Evolutionary conservation across 2,329 filamentous ascomycete species (phyloP), one percentile per base, ranked within the genome.

Genomic region (Acephala macrosclerotiorum): DNA sequence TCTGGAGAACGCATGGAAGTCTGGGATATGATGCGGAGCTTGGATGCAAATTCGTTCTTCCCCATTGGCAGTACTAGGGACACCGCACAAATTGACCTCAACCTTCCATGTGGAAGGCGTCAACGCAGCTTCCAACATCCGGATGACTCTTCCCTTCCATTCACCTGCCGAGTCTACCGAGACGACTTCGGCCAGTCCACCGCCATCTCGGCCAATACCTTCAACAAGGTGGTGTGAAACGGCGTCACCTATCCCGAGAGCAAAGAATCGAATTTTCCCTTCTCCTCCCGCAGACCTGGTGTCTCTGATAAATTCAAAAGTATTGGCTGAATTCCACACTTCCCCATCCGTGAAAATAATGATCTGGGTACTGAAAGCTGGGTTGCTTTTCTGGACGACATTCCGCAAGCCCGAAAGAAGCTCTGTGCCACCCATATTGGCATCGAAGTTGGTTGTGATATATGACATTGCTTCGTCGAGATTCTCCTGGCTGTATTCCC

Each of bases 151-250:
- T 3, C 51, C 22, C 55, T 59, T 55, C 64, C 64, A 66, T 9
- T 58, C 58, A 20, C 45, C 45, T 40, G 18, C 20, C 7, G 45
- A 36, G 26, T 49, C 55, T n/a, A 36, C 47, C 16, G 36, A 22
- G 35, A 92, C 89, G 0, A 84, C 80, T 75, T 92, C 90, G 0
- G 84, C 76, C 65, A 88, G 86, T 6, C 85, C 85, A 8, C 82
- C 82, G 1, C 85, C 85, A 2, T 80, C 80, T 3, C 79, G 77
- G 0, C 84, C 83, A 47, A 84, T 79, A 0, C 85, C 83, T 60
- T 87, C 82, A 3, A 87, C 79, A 11, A 87, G 75, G 0, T 81
- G 73, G 66, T 84, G 81, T 47, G 83, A 86, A 3, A 80, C 84
- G 6, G 72, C 74, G 0, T 75, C 68, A 29, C 85, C 85, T 35